A percentile compares a stretch with the other conserved stretches of the same genome.
Evolutionary conservation across 169 alveolate species (phyloP).

Genomic region (Cyclospora cayetanensis): DNA sequence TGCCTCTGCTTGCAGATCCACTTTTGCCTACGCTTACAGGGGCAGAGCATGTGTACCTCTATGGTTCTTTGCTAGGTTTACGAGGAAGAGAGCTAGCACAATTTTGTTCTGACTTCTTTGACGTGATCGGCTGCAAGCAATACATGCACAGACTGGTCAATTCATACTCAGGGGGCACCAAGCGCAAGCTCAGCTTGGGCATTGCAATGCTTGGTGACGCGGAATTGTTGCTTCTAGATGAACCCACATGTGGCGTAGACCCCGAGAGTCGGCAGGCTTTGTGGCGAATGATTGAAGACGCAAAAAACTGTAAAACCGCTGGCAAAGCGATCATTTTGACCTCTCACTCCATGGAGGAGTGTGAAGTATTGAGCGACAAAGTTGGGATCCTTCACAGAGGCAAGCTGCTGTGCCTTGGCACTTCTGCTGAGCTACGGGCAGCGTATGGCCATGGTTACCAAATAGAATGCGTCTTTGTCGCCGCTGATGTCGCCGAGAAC

Average conservation of each 20-base stretch:
- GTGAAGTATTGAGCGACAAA: conserved; percentile 89
- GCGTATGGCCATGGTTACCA: conserved; percentile 85
- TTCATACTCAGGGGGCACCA: conserved; percentile 58
- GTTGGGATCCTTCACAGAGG: conserved; percentile 86
- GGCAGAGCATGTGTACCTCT: conserved; percentile 56
- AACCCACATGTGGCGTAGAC: conserved; percentile 81
- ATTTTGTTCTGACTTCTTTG: conserved; percentile 28
- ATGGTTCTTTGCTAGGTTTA: conserved; percentile 49
- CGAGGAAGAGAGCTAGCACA: neutral
- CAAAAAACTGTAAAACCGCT: conserved; percentile 76
- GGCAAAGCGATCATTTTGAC: conserved; percentile 84
- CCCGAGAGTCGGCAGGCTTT: conserved; percentile 81
- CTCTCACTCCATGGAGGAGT: conserved; percentile 91
- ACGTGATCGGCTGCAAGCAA: conserved; percentile 45
- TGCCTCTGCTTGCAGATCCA: conserved; percentile 13
- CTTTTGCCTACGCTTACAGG: conserved; percentile 58
- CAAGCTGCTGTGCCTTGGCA: conserved; percentile 79
- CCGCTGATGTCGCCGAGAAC: conserved; percentile 24
- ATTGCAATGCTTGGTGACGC: conserved; percentile 42
- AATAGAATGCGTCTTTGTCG: conserved; percentile 57
- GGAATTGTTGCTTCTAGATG: conserved; percentile 45
- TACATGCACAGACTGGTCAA: conserved; percentile 40
- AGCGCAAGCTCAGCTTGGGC: conserved; percentile 70
- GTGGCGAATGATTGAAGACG: conserved; percentile 84
- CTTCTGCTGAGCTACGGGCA: conserved; percentile 81